These are phyloP conservation scores for Apiospora aurea DNA, from an alignment of 2,329 filamentous ascomycete genomes.

Conservation along the genomic window DNA sequence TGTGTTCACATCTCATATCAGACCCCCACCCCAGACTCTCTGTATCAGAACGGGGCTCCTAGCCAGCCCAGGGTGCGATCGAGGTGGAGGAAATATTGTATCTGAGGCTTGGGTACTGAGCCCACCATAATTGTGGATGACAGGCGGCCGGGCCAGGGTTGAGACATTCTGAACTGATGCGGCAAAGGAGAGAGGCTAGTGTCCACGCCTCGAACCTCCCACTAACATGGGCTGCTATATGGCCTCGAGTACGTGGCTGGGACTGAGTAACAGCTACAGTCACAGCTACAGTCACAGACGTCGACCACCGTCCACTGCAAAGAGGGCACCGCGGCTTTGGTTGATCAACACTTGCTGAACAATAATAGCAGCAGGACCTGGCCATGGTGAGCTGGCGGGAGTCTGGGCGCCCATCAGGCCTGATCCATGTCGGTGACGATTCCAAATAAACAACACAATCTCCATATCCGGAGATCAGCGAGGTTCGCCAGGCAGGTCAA, in stretches of 20 bases:
- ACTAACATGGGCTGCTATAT: constrained; percentile 1
- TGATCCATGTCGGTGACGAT: constrained; percentile 11
- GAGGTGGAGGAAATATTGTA: constrained; percentile 13
- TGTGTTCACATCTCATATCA: constrained; percentile 24
- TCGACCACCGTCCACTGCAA: background rate
- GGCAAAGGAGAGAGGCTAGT: constrained; percentile 22
- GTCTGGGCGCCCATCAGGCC: background rate
- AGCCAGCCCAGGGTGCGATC: constrained; percentile 17
- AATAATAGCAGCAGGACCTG: background rate
- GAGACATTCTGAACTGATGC: constrained; percentile 23
- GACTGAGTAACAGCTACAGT: background rate
- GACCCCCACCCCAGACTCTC: constrained; percentile 21
- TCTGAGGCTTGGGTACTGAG: constrained; percentile 10
- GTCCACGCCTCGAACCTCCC: constrained; percentile 18
- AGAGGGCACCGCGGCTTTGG: background rate
- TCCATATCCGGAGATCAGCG: constrained; percentile 8
- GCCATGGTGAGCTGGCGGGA: background rate
- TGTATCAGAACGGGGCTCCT: constrained; percentile 15
- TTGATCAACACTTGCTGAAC: background rate
- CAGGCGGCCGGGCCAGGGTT: constrained; percentile 21
- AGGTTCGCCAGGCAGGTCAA: background rate
- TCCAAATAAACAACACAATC: constrained; percentile 17
- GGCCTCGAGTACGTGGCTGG: constrained; percentile 4
- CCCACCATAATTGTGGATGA: constrained; percentile 12
- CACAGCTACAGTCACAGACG: background rate